Base-by-base conservation (phyloP, 1,139 yeast species). In the Nadsonia commutata region DNA sequence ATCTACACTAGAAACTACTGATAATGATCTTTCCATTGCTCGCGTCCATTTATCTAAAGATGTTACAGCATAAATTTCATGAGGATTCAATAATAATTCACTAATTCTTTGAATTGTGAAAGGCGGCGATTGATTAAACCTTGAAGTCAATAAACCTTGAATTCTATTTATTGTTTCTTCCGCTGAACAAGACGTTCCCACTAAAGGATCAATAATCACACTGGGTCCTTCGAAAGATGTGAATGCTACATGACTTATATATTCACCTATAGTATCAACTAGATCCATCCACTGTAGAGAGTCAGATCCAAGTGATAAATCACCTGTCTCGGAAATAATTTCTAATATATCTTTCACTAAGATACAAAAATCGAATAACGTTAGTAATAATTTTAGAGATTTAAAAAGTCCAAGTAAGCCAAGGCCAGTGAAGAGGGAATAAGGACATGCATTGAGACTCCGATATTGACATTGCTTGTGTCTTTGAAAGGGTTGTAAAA, bases 41-140 rank as follows among this genome's bases (percentile, higher is more conserved):
- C 58, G 52, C 2, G 67, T 48, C 40, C 58, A 68, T 51, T 66
- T 67, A 37, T 61, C 62, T 1, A 58, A 60, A 27, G 54, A 58
- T 19, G 56, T 52, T 1, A 49, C 52, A 2, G 68, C 49, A 38
- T 62, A 62, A 50, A 66, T 67, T 19, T 64, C 63, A 17, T 48
- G 49, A 0, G 80, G 79, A 13, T 62, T 56, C 1, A 57, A 42
- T 1, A 77, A 48, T 18, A 79, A 56, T 54, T 79, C 85, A 0
- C 77, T 70, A 7, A 78, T 51, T 43, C 85, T 57, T 40, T 68
- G 65, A 1, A 76, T 53, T 0, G 83, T 78, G 56, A 76, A 78
- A 0, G 84, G 85, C 1, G 83, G 79, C 1, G 55, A 47, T 1
- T 51, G 48, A 1, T 46, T 19, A 50, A 71, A 74, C 36, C 53